Conservation (phyloP, 306 rosid genomes). For the Pterocarpus santalinus region DNA sequence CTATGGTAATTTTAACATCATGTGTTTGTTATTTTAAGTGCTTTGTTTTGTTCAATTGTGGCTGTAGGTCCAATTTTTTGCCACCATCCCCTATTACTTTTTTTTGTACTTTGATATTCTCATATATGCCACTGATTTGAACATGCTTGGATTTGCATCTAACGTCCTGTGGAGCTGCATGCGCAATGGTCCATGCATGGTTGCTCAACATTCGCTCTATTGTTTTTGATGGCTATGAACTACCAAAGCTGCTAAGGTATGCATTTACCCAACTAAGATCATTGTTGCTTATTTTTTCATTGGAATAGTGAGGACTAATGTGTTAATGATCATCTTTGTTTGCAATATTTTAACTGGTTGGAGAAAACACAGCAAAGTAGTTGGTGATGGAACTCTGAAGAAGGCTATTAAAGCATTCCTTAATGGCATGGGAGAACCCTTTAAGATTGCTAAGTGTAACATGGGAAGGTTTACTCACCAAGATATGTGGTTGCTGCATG, state of each 20-base stretch:
- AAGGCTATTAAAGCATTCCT: constrained; percentile 79
- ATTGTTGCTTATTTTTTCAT: constrained; percentile 16
- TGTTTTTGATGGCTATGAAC: constrained; percentile 71
- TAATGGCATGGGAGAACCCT: constrained; percentile 83
- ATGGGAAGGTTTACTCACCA: constrained; percentile 77
- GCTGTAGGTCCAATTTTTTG: neutral
- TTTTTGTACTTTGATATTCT: constrained; percentile 20
- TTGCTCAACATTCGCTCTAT: constrained; percentile 66
- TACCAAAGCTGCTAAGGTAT: constrained; percentile 76
- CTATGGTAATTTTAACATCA: no score
- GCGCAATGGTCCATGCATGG: constrained; percentile 97
- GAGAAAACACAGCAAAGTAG: constrained; percentile 97
- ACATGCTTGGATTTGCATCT: constrained; percentile 77
- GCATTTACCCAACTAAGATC: constrained; percentile 10
- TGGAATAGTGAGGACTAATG: constrained; percentile 12
- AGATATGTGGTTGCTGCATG: constrained; percentile 78
- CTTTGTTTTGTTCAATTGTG: no score
- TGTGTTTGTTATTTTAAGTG: no score
- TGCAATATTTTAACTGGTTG: constrained; percentile 94
- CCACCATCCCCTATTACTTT: neutral
- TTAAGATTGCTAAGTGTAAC: constrained; percentile 67
- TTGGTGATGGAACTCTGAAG: constrained; percentile 75
- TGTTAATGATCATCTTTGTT: constrained; percentile 16
- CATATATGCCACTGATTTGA: constrained; percentile 28
- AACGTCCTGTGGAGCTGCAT: constrained; percentile 95